A percentile compares a stretch with the other conserved stretches of the same genome.
phyloP scores from a whole-genome alignment of 108 stramenopile species.

The Nannochloropsis gaditana region DNA sequence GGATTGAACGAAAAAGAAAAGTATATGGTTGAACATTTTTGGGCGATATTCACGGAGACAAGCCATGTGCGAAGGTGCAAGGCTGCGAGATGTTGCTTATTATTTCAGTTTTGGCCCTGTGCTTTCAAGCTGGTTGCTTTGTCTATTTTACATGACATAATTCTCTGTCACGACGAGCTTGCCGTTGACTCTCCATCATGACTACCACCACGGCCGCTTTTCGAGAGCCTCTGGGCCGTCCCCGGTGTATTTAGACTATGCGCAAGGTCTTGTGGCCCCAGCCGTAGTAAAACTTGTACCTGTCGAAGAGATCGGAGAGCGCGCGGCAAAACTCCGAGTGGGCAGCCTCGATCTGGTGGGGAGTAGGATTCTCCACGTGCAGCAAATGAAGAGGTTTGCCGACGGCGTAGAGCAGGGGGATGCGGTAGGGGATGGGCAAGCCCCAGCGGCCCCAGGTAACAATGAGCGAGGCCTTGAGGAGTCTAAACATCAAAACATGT shows the following conservation, averaged over 20 bases:
- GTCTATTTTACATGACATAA: too few species aligned
- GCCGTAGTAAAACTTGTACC: slow-evolving; percentile 76
- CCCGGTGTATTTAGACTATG: slow-evolving; percentile 53
- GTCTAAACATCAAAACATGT: slow-evolving; percentile 13
- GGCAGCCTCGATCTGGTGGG: slow-evolving; percentile 62
- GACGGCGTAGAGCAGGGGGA: slow-evolving; percentile 46
- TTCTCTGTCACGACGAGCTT: too few species aligned
- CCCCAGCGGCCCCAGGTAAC: slow-evolving; percentile 52
- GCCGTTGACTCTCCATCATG: too few species aligned
- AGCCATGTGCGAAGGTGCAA: too few species aligned
- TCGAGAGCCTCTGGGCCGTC: neutral
- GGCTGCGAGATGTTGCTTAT: too few species aligned
- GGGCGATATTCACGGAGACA: too few species aligned
- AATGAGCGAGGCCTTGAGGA: slow-evolving; percentile 55
- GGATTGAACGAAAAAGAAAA: neutral
- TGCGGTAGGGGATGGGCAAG: slow-evolving; percentile 45
- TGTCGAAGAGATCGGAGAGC: slow-evolving; percentile 69
- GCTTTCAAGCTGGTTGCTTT: too few species aligned
- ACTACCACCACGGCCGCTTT: too few species aligned
- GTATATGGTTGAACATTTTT: neutral
- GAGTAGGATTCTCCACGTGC: slow-evolving; percentile 34
- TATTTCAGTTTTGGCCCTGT: too few species aligned
- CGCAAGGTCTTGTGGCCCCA: slow-evolving; percentile 72
- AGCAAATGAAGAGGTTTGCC: slow-evolving; percentile 36
- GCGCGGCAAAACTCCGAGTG: slow-evolving; percentile 73